Evolutionary conservation across 2,329 filamentous ascomycete species (phyloP).

Genomic region (Paraconiothyrium brasiliense): DNA sequence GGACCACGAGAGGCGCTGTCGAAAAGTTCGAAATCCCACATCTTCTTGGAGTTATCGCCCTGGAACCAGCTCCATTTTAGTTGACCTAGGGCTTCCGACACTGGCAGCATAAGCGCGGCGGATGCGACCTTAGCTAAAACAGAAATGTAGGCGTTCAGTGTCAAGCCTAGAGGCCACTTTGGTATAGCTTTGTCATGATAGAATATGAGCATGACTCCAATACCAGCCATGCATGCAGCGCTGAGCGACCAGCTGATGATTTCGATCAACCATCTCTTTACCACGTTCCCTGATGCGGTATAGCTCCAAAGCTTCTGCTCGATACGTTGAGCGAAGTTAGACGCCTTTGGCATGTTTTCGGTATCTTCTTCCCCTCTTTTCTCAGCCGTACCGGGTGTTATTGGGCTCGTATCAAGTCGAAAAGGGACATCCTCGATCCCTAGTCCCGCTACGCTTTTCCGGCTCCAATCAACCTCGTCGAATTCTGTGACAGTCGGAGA

Average conservation of each 20-base stretch:
- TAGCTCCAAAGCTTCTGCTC: constrained; percentile 25
- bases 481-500: constrained; percentile 8
- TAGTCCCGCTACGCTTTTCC: constrained; percentile 11
- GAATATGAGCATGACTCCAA: constrained; percentile 19
- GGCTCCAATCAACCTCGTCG: neutral
- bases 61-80: constrained; percentile 40
- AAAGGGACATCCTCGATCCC: constrained; percentile 18
- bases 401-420: constrained; percentile 18
- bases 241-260: constrained; percentile 27
- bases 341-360: constrained; percentile 4
- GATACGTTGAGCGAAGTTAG: constrained; percentile 26
- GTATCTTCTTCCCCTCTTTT: constrained; percentile 6
- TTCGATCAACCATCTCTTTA: constrained; percentile 29
- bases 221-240: constrained; percentile 21
- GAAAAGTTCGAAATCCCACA: constrained; percentile 41
- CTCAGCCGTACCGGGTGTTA: constrained; percentile 18
- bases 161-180: constrained; percentile 20
- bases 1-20: constrained; percentile 23
- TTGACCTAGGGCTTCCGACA: constrained; percentile 37
- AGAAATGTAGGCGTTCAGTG: constrained; percentile 26
- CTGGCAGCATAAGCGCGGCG: constrained; percentile 33
- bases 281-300: constrained; percentile 21
- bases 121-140: constrained; percentile 28
- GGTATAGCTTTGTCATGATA: constrained; percentile 8
- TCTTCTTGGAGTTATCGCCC: constrained; percentile 20